These are phyloP conservation scores for Talaromyces sp. DNA, from an alignment of 2,329 filamentous ascomycete species.

Conservation along the genomic window DNA sequence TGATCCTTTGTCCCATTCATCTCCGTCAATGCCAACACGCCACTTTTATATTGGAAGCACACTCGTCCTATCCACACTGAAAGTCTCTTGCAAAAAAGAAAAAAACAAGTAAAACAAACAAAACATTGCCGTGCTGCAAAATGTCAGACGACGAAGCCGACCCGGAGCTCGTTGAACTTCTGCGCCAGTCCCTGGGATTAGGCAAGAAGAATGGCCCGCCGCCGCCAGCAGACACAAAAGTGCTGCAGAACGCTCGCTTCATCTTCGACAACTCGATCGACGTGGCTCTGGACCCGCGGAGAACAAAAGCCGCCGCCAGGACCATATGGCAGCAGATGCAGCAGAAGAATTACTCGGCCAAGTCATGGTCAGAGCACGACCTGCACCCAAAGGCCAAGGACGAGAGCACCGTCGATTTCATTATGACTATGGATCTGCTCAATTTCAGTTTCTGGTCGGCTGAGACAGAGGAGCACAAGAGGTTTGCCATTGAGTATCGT, in stretches of 20 bases:
- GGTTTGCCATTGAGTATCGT: slow-evolving; percentile 77
- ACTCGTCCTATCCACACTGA: not conserved
- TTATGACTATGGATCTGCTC: slow-evolving; percentile 93
- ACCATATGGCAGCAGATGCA: slow-evolving; percentile 78
- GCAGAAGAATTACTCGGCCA: slow-evolving; percentile 73
- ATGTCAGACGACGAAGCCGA: slow-evolving; percentile 95
- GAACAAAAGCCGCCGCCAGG: slow-evolving; percentile 75
- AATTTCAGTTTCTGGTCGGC: slow-evolving; percentile 98
- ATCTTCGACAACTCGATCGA: slow-evolving; percentile 92
- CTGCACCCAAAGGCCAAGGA: slow-evolving; percentile 81
- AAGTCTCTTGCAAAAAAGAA: not conserved
- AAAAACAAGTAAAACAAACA: not conserved
- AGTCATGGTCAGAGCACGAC: slow-evolving; percentile 82
- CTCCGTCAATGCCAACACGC: not conserved
- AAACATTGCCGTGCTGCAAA: not conserved
- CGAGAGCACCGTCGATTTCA: slow-evolving; percentile 77
- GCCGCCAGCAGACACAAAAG: slow-evolving; percentile 67
- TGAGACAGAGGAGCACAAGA: slow-evolving; percentile 54
- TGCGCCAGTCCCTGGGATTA: slow-evolving; percentile 71
- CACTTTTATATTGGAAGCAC: not conserved
- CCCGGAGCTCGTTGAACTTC: slow-evolving; percentile 76
- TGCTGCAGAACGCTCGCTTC: slow-evolving; percentile 75
- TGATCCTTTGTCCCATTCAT: not conserved
- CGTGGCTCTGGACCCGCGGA: slow-evolving; percentile 77
- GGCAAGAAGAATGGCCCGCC: slow-evolving; percentile 44